These are phyloP conservation scores for Nigrospora osmanthi DNA, from an alignment of 2,329 filamentous ascomycete genomes.

Conservation along the genomic window DNA sequence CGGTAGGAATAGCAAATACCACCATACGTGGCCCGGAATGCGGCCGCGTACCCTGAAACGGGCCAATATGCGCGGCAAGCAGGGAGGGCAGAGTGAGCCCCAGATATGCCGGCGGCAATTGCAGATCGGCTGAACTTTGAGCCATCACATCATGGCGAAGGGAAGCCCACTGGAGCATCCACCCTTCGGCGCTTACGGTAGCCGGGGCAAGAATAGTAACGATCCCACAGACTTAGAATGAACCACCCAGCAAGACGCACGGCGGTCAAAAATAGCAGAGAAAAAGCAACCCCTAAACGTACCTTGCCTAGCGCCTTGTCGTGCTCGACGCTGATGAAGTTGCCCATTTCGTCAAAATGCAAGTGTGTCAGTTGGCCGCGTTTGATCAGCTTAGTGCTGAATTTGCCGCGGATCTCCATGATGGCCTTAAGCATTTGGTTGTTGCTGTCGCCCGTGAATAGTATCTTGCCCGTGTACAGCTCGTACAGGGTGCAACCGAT, in stretches of 20 bases:
- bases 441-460: conserved; percentile 92
- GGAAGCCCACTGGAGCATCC: background rate
- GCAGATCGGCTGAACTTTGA: no score
- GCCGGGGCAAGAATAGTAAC: background rate
- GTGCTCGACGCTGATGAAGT: conserved; percentile 77
- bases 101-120: no score
- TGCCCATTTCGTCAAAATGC: conserved; percentile 79
- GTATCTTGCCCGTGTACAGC: conserved; percentile 92
- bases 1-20: no score
- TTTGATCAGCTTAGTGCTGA: conserved; percentile 82
- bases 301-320: conserved; percentile 84
- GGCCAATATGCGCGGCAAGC: background rate
- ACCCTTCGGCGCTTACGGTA: background rate
- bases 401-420: conserved; percentile 91
- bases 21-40: background rate
- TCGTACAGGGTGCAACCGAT: conserved; percentile 97
- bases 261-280: conserved; percentile 6
- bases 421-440: conserved; percentile 97
- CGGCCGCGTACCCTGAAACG: conserved; percentile 1
- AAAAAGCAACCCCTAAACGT: conserved; percentile 21
- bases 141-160: no score
- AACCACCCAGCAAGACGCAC: conserved; percentile 2
- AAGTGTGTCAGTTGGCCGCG: conserved; percentile 67
- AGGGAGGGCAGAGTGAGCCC: no score
- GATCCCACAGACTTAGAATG: background rate